Evolutionary conservation across 2,329 filamentous ascomycete genomes (phyloP).

Genomic region (Nemania sp.): DNA sequence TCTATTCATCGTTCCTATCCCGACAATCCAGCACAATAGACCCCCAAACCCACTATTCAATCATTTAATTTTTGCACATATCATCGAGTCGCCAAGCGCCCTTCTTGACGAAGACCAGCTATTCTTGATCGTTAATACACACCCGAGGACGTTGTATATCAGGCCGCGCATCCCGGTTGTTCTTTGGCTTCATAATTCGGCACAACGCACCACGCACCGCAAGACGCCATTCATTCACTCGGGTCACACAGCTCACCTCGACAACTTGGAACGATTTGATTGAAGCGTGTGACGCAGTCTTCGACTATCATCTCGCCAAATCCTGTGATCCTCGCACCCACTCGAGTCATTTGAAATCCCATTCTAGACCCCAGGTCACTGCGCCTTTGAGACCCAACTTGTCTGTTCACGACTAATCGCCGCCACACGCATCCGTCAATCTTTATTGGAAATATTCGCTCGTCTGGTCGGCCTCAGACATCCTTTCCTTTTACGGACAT

Average conservation of each 20-base stretch:
- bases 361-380: slow-evolving; percentile 16
- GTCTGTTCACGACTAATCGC: neutral
- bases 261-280: slow-evolving; percentile 29
- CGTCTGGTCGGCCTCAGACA: slow-evolving; percentile 28
- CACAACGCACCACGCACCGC: slow-evolving; percentile 8
- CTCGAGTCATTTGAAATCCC: slow-evolving; percentile 22
- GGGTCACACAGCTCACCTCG: slow-evolving; percentile 34
- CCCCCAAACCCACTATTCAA: slow-evolving; percentile 31
- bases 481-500: slow-evolving; percentile 25
- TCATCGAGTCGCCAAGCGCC: slow-evolving; percentile 22
- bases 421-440: slow-evolving; percentile 31
- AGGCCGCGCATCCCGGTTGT: slow-evolving; percentile 24
- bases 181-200: slow-evolving; percentile 18
- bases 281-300: slow-evolving; percentile 32
- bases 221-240: slow-evolving; percentile 28
- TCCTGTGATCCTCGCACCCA: slow-evolving; percentile 27
- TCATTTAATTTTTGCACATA: slow-evolving; percentile 37
- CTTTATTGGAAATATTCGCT: slow-evolving; percentile 17
- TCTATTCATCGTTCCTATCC: slow-evolving; percentile 35
- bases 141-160: slow-evolving; percentile 25
- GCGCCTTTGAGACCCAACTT: slow-evolving; percentile 19
- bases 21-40: slow-evolving; percentile 28
- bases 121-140: slow-evolving; percentile 23
- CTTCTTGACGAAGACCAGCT: slow-evolving; percentile 33
- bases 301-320: slow-evolving; percentile 32